Base-by-base conservation (phyloP, 176 grass and related monocot species). In the Neostapfia colusana region DNA sequence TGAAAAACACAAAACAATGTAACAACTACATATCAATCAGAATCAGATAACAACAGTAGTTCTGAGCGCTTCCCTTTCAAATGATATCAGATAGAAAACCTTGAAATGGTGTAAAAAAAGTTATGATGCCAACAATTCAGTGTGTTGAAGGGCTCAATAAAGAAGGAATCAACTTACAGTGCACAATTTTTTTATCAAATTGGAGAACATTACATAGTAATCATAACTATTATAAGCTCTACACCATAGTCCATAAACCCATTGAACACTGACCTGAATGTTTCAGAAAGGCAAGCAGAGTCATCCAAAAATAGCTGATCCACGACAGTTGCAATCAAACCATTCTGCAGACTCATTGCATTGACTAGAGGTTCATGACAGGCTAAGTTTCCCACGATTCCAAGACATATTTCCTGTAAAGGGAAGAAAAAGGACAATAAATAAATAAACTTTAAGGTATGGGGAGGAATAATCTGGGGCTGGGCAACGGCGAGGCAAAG, bases 341-440 rank as follows among this genome's bases (percentile, higher is more conserved):
- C 86, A 77, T 88, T 69, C 66, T 79, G 76, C 59, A 79, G 86
- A 86, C 71, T 84, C 72, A 98, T 86, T 74, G 85, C 75, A 72
- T 74, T 72, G 39, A 77, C 73, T 65, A 94, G 69, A 79, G 78
- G 81, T 88, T 90, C 85, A 79, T 94, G 95, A 87, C 91, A 98
- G 31, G 82, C 84, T 76, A 98, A 65, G 85, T 98, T 98, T 69
- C 82, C 95, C 65, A 98, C 88, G 39, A 98, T 98, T 84, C 95
- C 95, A 73, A 94, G 70, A 78, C 95, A 98, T 68, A 98, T 86
- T 89, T 98, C 95, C 95, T 98, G 86, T 18, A 82, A 23, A 48
- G 55, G 63, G 36, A 26, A 80, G 10, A 75, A 78, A 74, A 73
- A 48, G 68, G 23, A n/a, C 76, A 75, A 81, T 6, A 74, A 49